Base-by-base conservation (phyloP, 139 green algal species). In the Microglena sp. region DNA sequence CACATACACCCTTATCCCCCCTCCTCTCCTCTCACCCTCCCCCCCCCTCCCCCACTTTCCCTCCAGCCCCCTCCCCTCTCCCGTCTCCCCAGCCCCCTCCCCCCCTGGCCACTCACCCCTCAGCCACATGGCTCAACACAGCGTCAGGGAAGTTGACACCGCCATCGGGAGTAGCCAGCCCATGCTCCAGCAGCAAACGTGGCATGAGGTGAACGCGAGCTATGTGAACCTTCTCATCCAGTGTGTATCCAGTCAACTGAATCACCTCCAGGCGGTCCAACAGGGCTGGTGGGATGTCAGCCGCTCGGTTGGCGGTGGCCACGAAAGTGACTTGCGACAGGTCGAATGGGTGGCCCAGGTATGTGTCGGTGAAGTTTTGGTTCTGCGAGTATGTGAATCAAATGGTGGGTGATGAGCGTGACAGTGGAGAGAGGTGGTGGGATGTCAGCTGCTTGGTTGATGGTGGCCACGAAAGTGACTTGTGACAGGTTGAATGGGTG, bases 291-390 rank as follows among this genome's bases (percentile, higher is more conserved):
- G 92, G 92, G 46, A 98, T 96, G 62, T 85, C 78, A 3, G 64
- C 30, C 3, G 65, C 61, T 3, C 63, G 27, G 56, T 80, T 80
- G 46, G 68, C 68, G 1, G 92, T 97, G 69, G 86, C 94, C 66
- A 97, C 79, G 69, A 96, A 98, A 5, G 95, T 78, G 44, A 96
- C 76, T 60, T 87, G 89, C 31, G 72, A 88, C 24, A 97, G 80
- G 73, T 98, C 92, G 8, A 96, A 72, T 2, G 92, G 93, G 35
- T 96, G 81, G 50, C 94, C 90, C 44, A 98, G 70, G 79, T 97
- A 98, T 59, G 95, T 85, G 75, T 98, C 93, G 22, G 87, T 57
- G 70, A 98, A 98, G 27, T 68, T 60, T 8, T 60, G 24, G 67
- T 98, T 97, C 78, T 98, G n/a, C n/a, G n/a, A n/a, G n/a, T n/a